Conservation (phyloP, 805 yeast genomes). For the Metschnikowia kofuensis region DNA sequence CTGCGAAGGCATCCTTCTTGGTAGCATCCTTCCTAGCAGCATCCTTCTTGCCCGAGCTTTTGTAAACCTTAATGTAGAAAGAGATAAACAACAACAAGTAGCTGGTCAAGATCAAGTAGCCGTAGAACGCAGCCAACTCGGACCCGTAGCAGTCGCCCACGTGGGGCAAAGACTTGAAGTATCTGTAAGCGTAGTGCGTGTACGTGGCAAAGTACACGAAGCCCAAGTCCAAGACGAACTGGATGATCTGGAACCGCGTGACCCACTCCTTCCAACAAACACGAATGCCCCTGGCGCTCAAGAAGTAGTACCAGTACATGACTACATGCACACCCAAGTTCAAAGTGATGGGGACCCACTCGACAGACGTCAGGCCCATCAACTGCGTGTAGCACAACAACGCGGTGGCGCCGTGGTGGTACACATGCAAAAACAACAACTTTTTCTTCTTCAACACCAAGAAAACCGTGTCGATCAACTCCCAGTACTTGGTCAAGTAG, state of each 20-base stretch:
- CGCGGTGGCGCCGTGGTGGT: slow-evolving; percentile 98
- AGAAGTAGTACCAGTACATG: slow-evolving; percentile 97
- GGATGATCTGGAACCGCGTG: slow-evolving; percentile 91
- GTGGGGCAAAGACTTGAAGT: slow-evolving; percentile 66
- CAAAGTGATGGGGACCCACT: slow-evolving; percentile 90
- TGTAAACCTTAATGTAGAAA: slow-evolving; percentile 87
- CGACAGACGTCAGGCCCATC: slow-evolving; percentile 83
- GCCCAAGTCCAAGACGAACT: slow-evolving; percentile 82
- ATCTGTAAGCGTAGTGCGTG: slow-evolving; percentile 77
- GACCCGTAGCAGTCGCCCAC: slow-evolving; percentile 83
- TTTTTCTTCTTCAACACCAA: slow-evolving; percentile 90
- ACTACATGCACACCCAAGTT: slow-evolving; percentile 92
- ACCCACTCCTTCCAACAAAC: slow-evolving; percentile 99
- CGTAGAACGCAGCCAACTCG: slow-evolving; percentile 88
- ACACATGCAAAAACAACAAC: slow-evolving; percentile 88
- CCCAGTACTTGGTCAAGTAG: slow-evolving; percentile 85
- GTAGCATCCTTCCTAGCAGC: slow-evolving; percentile 12
- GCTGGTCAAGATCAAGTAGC: slow-evolving; percentile 82
- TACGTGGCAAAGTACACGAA: slow-evolving; percentile 94
- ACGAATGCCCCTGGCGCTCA: slow-evolving; percentile 86
- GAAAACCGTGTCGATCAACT: slow-evolving; percentile 87
- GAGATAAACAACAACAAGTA: slow-evolving; percentile 88
- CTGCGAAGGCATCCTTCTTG: background rate
- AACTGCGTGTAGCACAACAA: slow-evolving; percentile 90
- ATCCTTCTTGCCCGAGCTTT: slow-evolving; percentile 37